Conservation (phyloP, 176 grass and related monocot species). For the Chrysopogon serrulatus region DNA sequence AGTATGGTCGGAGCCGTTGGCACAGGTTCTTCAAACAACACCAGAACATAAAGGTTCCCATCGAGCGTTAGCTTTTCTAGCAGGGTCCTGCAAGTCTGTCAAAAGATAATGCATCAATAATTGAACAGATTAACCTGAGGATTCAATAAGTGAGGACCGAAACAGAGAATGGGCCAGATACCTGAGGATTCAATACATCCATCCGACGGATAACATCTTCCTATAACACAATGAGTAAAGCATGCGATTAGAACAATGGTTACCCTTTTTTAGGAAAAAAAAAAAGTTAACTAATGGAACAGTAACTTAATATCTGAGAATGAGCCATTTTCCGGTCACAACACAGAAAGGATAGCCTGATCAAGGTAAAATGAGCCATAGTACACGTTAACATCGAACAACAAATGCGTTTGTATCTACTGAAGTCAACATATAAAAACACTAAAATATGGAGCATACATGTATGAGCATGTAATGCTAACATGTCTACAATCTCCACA, state of each 20-base stretch:
- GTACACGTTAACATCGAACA: not conserved
- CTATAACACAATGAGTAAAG: conserved; percentile 42
- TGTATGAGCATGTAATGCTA: not conserved
- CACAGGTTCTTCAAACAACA: conserved; percentile 36
- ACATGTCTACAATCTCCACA: not conserved
- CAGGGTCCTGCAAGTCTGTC: conserved; percentile 78
- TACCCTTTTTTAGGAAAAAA: too few relatives aligned
- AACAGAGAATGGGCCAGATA: conserved; percentile 15
- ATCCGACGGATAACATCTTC: conserved; percentile 78
- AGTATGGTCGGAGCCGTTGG: conserved; percentile 54
- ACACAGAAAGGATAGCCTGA: conserved; percentile 1
- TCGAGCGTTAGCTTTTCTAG: conserved; percentile 54
- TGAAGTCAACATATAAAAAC: not conserved
- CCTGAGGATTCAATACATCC: conserved; percentile 93
- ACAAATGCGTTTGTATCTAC: not conserved
- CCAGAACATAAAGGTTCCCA: conserved; percentile 48
- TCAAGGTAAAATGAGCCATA: not conserved
- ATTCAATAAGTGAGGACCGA: not conserved
- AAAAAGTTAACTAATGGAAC: not conserved
- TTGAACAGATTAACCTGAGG: not conserved
- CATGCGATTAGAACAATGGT: not conserved
- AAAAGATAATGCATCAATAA: not conserved
- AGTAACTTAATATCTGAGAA: not conserved
- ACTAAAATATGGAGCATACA: not conserved
- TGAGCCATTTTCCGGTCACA: not conserved